Evolutionary conservation across 2,329 filamentous ascomycete genomes (phyloP), one percentile per base, ranked within the genome.

Genomic region (Trichoderma polysporum): DNA sequence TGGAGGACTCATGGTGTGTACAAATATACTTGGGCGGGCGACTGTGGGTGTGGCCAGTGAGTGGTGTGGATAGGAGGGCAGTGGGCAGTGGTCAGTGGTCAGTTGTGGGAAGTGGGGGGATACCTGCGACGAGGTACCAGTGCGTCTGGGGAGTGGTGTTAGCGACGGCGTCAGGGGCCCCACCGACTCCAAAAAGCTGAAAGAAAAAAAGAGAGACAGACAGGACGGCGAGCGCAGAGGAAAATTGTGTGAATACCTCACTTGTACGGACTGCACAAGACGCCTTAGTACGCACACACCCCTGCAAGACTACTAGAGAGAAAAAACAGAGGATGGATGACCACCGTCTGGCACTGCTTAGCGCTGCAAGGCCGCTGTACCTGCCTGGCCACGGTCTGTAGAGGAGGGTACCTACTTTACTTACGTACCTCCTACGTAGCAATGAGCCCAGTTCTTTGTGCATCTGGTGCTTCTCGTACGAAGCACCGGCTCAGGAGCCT

Each of bases 381-480:
- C 69, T 74, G 71, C 70, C 74, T 75, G 71, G 66, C 67, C 71
- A 74, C 72, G 69, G 73, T 70, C 70, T 71, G 69, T 71, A 72
- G 70, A 72, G 73, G 70, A 74, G 70, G 70, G 73, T 73, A 74
- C 73, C 70, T 57, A 57, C 56, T 50, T 50, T 50, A 50, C 35
- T 41, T 53, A 39, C 37, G 25, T 60, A 47, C 29, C 37, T 33
- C 31, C 31, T 61, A 54, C 29, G 52, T 35, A 35, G 47, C 19
- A 19, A 56, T 53, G 13, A 53, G 47, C 25, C 41, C 41, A 15
- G 27, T 19, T 31, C 29, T 53, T 59, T 59, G 57, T 31, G 57
- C 57, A 49, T 60, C 41, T 50, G 29, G 45, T 61, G 45, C 58
- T 61, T 8, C 25, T 52, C 58, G 58, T 61, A 61, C 58, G n/a